phyloP scores from a whole-genome alignment of 768 basidiomycete species.

The Boletellus emodensis region DNA sequence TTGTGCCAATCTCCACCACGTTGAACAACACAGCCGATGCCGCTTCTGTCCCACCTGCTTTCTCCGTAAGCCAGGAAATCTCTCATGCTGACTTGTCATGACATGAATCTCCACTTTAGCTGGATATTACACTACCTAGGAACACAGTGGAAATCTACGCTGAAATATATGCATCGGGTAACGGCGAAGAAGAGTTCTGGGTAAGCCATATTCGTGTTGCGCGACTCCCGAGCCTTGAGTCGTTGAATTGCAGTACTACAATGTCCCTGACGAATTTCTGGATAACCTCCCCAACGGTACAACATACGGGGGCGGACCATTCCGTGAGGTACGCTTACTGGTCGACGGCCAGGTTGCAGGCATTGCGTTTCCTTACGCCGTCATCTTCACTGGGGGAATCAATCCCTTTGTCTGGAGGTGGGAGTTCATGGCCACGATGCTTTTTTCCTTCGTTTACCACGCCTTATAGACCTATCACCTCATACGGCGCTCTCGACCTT shows the following conservation, averaged over 20 bases:
- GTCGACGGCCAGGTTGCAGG: slow-evolving; percentile 56
- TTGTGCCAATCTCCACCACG: slow-evolving; percentile 68
- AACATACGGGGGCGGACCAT: slow-evolving; percentile 48
- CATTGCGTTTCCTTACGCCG: slow-evolving; percentile 52
- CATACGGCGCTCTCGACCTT: slow-evolving; percentile 72
- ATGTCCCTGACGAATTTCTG: slow-evolving; percentile 59
- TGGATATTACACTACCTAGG: slow-evolving; percentile 64
- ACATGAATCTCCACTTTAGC: slow-evolving; percentile 31
- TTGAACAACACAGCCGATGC: slow-evolving; percentile 61
- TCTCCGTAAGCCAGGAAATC: slow-evolving; percentile 46
- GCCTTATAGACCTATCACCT: slow-evolving; percentile 56
- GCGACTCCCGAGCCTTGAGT: neutral
- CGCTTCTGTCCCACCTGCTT: slow-evolving; percentile 71
- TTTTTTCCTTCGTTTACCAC: neutral
- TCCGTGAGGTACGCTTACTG: slow-evolving; percentile 59
- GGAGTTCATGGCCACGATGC: neutral
- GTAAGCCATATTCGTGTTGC: slow-evolving; percentile 33
- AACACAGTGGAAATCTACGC: slow-evolving; percentile 66
- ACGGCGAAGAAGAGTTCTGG: slow-evolving; percentile 74
- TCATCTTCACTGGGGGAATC: slow-evolving; percentile 74
- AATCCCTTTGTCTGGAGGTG: slow-evolving; percentile 68
- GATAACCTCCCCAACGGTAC: slow-evolving; percentile 47
- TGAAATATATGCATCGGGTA: slow-evolving; percentile 70
- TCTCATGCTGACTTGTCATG: neutral
- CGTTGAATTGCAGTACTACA: slow-evolving; percentile 52